Evolutionary conservation across 1,284 basidiomycete genomes (phyloP), one percentile per base, ranked within the genome.

Genomic region (Cryptococcus hybrid): DNA sequence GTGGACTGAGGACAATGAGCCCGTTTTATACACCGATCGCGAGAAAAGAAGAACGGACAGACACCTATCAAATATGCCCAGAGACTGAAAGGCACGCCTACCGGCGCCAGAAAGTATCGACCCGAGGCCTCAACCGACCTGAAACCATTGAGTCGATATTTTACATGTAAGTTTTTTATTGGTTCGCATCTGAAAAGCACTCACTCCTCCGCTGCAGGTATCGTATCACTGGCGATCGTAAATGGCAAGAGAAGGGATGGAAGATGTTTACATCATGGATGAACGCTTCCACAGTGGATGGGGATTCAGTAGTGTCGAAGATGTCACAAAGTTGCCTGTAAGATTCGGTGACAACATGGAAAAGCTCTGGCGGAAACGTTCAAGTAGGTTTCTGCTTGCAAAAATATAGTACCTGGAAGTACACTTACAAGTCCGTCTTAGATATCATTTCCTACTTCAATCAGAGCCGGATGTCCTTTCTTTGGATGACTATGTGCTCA

Each of bases 241-340:
- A 75, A 56, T 84, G 83, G 83, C 81, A 82, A 66, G 82, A 84
- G 55, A 75, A 79, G 43, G 83, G 83, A 3, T 84, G 83, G 83
- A 77, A 80, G 61, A 84, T 84, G 83, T 84, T 84, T 56, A 76
- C 77, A 5, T 76, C 76, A 7, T 84, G 83, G 83, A 78, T 82
- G 54, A 74, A 77, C n/a, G 58, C 63, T n/a, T 64, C 70, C 18
- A 75, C 68, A 54, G 76, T 75, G 9, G 68, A 68, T 1, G 71
- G 64, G 3, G 80, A 30, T 75, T 82, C 51, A 73, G 78, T 24
- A 70, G 74, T 42, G 65, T 83, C 47, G 52, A 62, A 8, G 78
- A 83, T 62, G 81, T 83, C 34, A 79, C 79, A 3, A 54, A 56
- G 24, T 79, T 81, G 60, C 74, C 73, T 36, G 42, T 69, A 11